These are phyloP conservation scores for Peniophora sp. DNA, from an alignment of 1,284 basidiomycete genomes.

Conservation along the genomic window DNA sequence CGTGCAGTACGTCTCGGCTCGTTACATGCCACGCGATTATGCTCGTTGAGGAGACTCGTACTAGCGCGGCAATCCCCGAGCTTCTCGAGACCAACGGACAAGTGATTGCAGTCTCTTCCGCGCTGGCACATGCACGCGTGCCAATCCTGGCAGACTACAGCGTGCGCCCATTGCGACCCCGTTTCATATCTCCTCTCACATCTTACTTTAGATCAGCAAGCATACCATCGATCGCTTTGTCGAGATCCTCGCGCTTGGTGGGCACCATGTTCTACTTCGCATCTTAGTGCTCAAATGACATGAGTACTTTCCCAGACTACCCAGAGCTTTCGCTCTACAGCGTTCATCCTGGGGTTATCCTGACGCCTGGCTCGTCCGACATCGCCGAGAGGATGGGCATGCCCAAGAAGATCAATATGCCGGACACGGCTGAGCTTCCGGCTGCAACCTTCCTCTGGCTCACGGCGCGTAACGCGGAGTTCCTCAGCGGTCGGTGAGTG, in stretches of 20 bases:
- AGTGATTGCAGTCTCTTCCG: neutral
- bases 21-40: neutral
- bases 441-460: neutral
- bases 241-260: neutral
- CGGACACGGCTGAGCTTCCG: neutral
- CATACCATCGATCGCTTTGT: neutral
- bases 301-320: neutral
- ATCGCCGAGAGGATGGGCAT: neutral
- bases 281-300: too few species aligned
- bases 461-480: conserved; percentile 1
- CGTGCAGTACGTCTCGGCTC: neutral
- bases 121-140: neutral
- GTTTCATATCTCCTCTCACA: neutral
- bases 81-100: neutral
- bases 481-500: neutral
- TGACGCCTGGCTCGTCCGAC: neutral
- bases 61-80: neutral
- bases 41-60: too few species aligned
- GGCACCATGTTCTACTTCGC: neutral
- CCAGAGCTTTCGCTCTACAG: neutral
- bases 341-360: neutral
- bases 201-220: neutral
- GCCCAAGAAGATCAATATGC: neutral
- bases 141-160: neutral
- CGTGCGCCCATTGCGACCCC: neutral